These are phyloP conservation scores for Colletotrichum tofieldiae DNA, from an alignment of 2,329 filamentous ascomycete genomes.

Conservation along the genomic window DNA sequence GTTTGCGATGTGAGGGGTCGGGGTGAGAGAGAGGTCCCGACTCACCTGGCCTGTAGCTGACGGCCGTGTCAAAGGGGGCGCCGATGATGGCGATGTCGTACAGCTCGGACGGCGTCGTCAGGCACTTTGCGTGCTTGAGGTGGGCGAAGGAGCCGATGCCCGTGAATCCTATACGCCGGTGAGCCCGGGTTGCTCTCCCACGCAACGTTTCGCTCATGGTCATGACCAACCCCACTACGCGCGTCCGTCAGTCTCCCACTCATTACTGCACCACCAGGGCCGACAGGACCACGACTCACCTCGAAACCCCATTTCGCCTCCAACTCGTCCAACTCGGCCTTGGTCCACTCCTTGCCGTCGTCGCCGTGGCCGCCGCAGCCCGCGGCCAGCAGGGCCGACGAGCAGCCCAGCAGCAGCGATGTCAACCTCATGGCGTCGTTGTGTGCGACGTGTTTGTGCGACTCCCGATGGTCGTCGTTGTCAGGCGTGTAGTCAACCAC, in stretches of 20 bases:
- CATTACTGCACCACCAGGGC: neutral
- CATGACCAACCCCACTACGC: conserved; percentile 41
- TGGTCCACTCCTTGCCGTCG: conserved; percentile 62
- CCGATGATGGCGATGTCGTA: conserved; percentile 83
- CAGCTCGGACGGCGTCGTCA: conserved; percentile 73
- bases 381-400: conserved; percentile 47
- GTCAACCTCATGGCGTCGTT: conserved; percentile 35
- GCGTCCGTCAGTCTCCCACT: conserved; percentile 4
- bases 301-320: conserved; percentile 72
- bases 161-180: conserved; percentile 68
- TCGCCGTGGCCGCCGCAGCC: conserved; percentile 53
- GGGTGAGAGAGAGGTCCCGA: conserved; percentile 4
- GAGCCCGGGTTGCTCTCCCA: conserved; percentile 55
- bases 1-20: neutral
- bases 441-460: neutral
- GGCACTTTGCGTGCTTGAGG: conserved; percentile 77
- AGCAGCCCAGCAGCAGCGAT: conserved; percentile 39
- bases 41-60: conserved; percentile 77
- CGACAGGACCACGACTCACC: conserved; percentile 52
- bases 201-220: neutral
- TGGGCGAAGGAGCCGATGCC: conserved; percentile 85
- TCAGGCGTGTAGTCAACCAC: neutral
- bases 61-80: conserved; percentile 82
- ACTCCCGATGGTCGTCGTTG: neutral
- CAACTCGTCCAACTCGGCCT: conserved; percentile 67